Percentiles rank a stretch among this genome's conserved stretches.
These are phyloP conservation scores for Solanum hybrid DNA, from an alignment of 305 asterid species.

Conservation along the genomic window DNA sequence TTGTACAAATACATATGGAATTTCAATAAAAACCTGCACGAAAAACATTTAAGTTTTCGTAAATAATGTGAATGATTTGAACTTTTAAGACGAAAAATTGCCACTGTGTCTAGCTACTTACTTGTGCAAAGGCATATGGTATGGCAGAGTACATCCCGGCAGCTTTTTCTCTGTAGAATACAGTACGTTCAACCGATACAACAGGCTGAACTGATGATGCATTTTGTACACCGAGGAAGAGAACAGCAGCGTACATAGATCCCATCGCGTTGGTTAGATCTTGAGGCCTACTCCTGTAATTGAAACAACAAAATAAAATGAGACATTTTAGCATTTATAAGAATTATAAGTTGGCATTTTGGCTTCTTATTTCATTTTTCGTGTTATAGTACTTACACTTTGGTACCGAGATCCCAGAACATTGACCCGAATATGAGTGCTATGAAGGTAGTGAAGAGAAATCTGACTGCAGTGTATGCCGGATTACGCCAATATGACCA, in stretches of 20 bases:
- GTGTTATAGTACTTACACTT: neutral
- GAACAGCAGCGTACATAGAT: slow-evolving; percentile 39
- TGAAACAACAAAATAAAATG: neutral
- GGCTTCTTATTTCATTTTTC: neutral
- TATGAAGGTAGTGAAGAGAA: slow-evolving; percentile 5
- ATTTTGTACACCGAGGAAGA: slow-evolving; percentile 46
- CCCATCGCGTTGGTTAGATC: slow-evolving; percentile 50
- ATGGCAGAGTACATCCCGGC: slow-evolving; percentile 61
- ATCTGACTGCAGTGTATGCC: slow-evolving; percentile 18
- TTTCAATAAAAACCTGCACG: slow-evolving; percentile 30
- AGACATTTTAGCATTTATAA: neutral
- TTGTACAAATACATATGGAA: slow-evolving; percentile 37
- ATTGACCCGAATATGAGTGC: slow-evolving; percentile 6
- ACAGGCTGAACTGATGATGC: slow-evolving; percentile 50
- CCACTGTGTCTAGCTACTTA: slow-evolving; percentile 3
- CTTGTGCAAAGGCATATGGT: slow-evolving; percentile 55
- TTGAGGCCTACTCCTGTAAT: slow-evolving; percentile 27
- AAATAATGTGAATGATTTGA: neutral
- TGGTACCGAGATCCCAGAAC: slow-evolving; percentile 8
- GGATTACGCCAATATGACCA: slow-evolving; percentile 21
- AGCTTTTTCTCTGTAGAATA: slow-evolving; percentile 56
- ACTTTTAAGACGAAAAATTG: neutral
- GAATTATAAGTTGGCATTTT: neutral
- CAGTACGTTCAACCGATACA: slow-evolving; percentile 50
- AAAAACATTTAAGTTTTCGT: neutral